phyloP scores from a whole-genome alignment of 164 flowering plant species.

The Saururus chinensis region DNA sequence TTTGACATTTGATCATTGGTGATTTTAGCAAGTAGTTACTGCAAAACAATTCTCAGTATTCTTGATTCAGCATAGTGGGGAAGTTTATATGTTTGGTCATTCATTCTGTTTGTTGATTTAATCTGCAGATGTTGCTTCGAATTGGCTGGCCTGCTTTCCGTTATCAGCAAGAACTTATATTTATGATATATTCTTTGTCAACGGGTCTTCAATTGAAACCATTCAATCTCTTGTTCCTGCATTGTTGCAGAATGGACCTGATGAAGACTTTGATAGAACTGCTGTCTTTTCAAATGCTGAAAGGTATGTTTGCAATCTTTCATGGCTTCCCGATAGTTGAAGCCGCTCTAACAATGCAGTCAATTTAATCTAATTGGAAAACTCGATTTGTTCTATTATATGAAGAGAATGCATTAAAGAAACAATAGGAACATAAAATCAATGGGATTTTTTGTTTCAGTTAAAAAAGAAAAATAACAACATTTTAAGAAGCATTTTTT shows the following conservation, averaged over 20 bases:
- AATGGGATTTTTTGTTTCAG: no score
- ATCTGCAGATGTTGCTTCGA: constrained; percentile 71
- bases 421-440: no score
- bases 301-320: constrained; percentile 33
- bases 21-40: not conserved
- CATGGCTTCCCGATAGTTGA: not conserved
- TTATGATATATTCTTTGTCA: constrained; percentile 71
- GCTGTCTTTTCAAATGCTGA: constrained; percentile 60
- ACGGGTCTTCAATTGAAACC: constrained; percentile 59
- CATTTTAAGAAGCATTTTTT: no score
- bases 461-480: no score
- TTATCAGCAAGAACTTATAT: constrained; percentile 47
- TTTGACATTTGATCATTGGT: no score
- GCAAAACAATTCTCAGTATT: not conserved
- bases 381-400: not conserved
- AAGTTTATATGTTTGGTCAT: no score
- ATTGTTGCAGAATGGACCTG: constrained; percentile 30
- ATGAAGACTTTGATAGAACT: constrained; percentile 23
- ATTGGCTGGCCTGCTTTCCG: constrained; percentile 86
- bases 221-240: constrained; percentile 63
- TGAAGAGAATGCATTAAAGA: not conserved
- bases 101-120: not conserved
- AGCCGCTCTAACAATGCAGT: not conserved
- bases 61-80: not conserved
- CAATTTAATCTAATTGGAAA: not conserved